phyloP scores from a whole-genome alignment of 2,329 filamentous ascomycete species.

The Daldinia sp. region DNA sequence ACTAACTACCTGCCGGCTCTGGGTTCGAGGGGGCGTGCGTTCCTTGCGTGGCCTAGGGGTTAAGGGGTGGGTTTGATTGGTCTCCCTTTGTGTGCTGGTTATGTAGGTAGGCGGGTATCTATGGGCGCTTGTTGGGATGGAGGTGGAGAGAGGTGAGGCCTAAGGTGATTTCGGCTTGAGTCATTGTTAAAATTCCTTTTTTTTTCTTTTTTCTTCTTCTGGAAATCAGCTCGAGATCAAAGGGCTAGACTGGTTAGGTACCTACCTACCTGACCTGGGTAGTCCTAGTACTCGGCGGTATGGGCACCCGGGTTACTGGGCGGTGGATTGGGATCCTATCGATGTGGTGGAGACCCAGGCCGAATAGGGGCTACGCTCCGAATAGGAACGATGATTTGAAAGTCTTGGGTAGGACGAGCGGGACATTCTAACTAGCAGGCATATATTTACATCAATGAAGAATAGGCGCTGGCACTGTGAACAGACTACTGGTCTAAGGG shows the following conservation, averaged over 20 bases:
- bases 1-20: neutral
- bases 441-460: neutral
- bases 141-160: no score
- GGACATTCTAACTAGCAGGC: neutral
- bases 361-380: neutral
- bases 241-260: no score
- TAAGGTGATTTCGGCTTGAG: neutral
- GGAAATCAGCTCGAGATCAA: no score
- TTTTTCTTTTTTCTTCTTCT: no score
- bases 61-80: neutral
- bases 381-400: neutral
- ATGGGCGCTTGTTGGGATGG: neutral
- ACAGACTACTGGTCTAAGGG: neutral
- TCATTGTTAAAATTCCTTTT: neutral
- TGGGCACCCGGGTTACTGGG: neutral
- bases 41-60: neutral
- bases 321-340: neutral
- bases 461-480: neutral
- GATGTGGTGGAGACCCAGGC: neutral
- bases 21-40: neutral
- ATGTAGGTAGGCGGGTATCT: no score
- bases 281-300: neutral
- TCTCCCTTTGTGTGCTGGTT: no score
- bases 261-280: no score
- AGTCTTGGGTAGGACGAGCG: neutral